Evolutionary conservation across 768 basidiomycete species (phyloP).

Genomic region (Kwoniella sp.): DNA sequence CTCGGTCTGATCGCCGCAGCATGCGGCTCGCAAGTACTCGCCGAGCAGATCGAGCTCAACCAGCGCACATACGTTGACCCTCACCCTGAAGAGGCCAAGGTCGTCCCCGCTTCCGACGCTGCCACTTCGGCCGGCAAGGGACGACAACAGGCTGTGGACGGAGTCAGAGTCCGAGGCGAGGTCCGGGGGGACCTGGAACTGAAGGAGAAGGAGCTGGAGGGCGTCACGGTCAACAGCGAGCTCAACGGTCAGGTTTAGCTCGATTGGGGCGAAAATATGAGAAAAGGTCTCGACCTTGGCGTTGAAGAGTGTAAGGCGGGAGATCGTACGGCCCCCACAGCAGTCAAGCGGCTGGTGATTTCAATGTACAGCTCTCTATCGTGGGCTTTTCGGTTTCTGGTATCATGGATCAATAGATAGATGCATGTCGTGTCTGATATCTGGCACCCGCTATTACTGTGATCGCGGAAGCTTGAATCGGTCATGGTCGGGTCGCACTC

Average conservation of each 20-base stretch:
- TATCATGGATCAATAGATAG: no score
- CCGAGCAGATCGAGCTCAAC: slow-evolving; percentile 71
- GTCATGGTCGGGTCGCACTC: no score
- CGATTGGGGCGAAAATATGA: no score
- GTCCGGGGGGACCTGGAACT: slow-evolving; percentile 17
- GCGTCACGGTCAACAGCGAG: slow-evolving; percentile 16
- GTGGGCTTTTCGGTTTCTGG: no score
- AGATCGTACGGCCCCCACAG: no score
- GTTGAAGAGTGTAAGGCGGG: no score
- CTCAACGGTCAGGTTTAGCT: not conserved
- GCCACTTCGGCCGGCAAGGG: slow-evolving; percentile 40
- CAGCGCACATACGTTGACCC: slow-evolving; percentile 49
- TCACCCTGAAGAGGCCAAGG: slow-evolving; percentile 47
- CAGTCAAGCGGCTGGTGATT: no score
- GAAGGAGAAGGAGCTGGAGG: slow-evolving; percentile 18
- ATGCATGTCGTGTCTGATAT: no score
- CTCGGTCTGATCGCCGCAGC: slow-evolving; percentile 90
- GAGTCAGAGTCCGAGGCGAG: slow-evolving; percentile 27
- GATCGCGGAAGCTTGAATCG: no score
- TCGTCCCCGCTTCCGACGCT: slow-evolving; percentile 42
- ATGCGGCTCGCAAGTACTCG: slow-evolving; percentile 57
- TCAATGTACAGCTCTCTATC: no score
- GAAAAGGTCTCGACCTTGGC: no score
- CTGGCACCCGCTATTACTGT: no score
- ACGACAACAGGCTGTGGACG: slow-evolving; percentile 31